Evolutionary conservation across 768 basidiomycete genomes (phyloP).

Genomic region (Omphalotus guepiniiformis): DNA sequence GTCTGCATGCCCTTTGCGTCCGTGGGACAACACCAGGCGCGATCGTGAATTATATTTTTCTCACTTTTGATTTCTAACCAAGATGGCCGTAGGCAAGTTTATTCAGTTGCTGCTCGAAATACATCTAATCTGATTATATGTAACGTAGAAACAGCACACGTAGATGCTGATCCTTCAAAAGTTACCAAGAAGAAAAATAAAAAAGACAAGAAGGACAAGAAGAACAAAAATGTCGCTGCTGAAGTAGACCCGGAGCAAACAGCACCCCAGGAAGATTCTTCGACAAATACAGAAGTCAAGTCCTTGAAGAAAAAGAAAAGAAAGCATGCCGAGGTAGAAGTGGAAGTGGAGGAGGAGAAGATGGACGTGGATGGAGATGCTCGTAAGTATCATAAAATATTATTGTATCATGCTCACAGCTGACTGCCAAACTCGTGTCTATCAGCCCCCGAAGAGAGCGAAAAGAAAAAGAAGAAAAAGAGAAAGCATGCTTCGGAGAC

Average conservation of each 20-base stretch:
- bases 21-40: no score
- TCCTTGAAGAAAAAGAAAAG: conserved; percentile 20
- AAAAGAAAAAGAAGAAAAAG: conserved; percentile 22
- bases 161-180: not conserved
- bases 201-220: conserved; percentile 6
- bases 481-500: no score
- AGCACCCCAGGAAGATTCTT: not conserved
- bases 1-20: no score
- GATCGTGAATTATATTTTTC: no score
- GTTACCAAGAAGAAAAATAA: not conserved
- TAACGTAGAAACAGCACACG: no score
- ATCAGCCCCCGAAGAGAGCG: not conserved
- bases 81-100: no score
- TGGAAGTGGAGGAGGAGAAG: not conserved
- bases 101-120: no score
- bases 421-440: not conserved
- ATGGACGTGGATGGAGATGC: not conserved
- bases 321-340: conserved; percentile 11
- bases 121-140: no score
- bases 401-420: not conserved
- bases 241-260: not conserved
- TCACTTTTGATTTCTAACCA: no score
- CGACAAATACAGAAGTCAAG: not conserved
- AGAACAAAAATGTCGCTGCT: not conserved
- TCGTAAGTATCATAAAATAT: conserved; percentile 4